phyloP scores from a whole-genome alignment of 2,329 filamentous ascomycete species.

The Periconia sp. region DNA sequence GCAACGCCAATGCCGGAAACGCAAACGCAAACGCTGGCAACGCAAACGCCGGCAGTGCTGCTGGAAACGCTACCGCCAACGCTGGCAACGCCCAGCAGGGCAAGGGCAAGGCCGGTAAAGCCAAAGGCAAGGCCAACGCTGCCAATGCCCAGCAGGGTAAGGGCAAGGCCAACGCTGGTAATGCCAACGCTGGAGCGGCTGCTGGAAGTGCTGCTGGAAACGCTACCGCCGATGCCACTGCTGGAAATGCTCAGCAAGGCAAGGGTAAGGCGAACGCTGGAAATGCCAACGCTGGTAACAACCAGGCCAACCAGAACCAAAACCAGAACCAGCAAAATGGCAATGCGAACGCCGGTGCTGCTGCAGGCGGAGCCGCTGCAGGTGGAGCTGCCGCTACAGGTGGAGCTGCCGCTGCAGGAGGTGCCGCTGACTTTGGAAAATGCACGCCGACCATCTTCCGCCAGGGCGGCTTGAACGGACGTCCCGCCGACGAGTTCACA shows the following conservation, averaged over 20 bases:
- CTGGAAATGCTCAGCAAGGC: slow-evolving; percentile 2
- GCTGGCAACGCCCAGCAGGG: slow-evolving; percentile 1
- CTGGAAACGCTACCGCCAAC: slow-evolving; percentile 8
- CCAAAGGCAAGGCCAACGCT: too few species aligned
- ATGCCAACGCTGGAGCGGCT: too few species aligned
- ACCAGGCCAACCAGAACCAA: slow-evolving; percentile 10
- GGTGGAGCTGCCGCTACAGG: slow-evolving; percentile 13
- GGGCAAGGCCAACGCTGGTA: too few species aligned
- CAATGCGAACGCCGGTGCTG: slow-evolving; percentile 10
- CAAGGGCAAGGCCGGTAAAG: slow-evolving; percentile 7
- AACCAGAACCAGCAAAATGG: neutral
- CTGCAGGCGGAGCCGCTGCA: slow-evolving; percentile 17
- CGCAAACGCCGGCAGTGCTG: slow-evolving; percentile 11
- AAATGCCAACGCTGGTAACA: slow-evolving; percentile 14
- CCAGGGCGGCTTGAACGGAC: slow-evolving; percentile 55
- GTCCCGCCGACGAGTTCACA: slow-evolving; percentile 61
- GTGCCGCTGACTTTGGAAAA: slow-evolving; percentile 36
- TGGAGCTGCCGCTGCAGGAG: slow-evolving; percentile 12
- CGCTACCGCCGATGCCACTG: neutral
- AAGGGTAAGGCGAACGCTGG: slow-evolving; percentile 11
- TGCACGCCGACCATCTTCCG: slow-evolving; percentile 60
- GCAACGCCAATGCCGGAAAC: slow-evolving; percentile 15
- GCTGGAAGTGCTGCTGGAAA: slow-evolving; percentile 4
- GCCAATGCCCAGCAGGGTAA: slow-evolving; percentile 5
- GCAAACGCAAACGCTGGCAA: slow-evolving; percentile 12